Conservation (phyloP, 1,139 yeast genomes). For the Pneumocystis wakefieldiae region DNA sequence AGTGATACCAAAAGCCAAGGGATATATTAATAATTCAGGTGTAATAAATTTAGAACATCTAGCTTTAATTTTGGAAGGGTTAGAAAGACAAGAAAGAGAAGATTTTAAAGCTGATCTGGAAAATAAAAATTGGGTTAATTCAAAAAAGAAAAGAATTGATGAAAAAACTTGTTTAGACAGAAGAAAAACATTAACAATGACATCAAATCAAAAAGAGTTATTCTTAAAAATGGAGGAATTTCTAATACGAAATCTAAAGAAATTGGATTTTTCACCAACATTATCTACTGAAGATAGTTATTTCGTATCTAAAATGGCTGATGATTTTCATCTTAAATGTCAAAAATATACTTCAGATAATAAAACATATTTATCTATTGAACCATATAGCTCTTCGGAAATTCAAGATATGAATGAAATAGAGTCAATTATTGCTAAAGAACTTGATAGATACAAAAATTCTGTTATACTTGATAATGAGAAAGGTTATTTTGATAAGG, state of each 20-base stretch:
- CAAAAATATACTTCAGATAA: slow-evolving; percentile 25
- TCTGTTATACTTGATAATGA: slow-evolving; percentile 49
- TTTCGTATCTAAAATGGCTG: not conserved
- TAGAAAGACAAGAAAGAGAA: slow-evolving; percentile 54
- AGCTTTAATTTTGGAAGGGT: slow-evolving; percentile 63
- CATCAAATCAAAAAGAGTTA: not conserved
- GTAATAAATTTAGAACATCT: slow-evolving; percentile 60
- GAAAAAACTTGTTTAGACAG: not conserved
- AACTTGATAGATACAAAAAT: slow-evolving; percentile 50
- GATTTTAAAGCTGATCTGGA: slow-evolving; percentile 46
- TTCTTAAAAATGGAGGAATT: not conserved
- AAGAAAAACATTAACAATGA: not conserved
- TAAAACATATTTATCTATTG: slow-evolving; percentile 38
- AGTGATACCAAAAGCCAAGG: slow-evolving; percentile 58
- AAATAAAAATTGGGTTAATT: slow-evolving; percentile 80
- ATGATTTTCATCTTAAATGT: slow-evolving; percentile 33
- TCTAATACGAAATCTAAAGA: not conserved
- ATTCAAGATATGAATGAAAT: slow-evolving; percentile 14
- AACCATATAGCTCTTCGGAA: slow-evolving; percentile 3
- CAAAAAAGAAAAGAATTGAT: slow-evolving; percentile 66
- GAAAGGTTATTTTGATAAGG: slow-evolving; percentile 39
- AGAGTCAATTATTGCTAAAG: slow-evolving; percentile 18
- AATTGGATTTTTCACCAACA: not conserved
- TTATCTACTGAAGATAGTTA: not conserved
- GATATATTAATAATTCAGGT: slow-evolving; percentile 75